Evolutionary conservation across 2,329 filamentous ascomycete species (phyloP).

Genomic region (Ophiostoma ulmi): DNA sequence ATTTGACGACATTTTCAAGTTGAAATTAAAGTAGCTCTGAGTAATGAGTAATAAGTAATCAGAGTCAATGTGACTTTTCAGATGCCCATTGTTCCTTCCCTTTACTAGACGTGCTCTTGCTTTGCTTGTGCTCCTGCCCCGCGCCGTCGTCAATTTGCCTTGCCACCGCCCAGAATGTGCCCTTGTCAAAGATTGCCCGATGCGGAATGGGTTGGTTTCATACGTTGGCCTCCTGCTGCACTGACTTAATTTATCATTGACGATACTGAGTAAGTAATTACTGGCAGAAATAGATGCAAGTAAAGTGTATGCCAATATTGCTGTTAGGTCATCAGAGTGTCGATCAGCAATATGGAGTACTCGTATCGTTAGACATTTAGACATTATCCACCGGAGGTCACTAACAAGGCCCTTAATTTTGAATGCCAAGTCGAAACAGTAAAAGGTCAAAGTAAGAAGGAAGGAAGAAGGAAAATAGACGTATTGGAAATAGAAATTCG

Average conservation of each 20-base stretch:
- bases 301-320: no score
- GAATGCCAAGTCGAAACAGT: background rate
- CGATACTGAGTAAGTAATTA: no score
- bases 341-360: background rate
- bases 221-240: conserved; percentile 2
- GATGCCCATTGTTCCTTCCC: background rate
- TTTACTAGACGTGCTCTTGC: background rate
- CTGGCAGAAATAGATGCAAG: no score
- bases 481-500: background rate
- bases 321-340: no score
- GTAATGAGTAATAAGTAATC: no score
- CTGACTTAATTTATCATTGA: background rate
- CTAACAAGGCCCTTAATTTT: conserved; percentile 7
- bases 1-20: background rate
- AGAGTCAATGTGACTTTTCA: background rate
- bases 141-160: background rate
- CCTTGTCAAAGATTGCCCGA: background rate
- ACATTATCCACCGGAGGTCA: conserved; percentile 1
- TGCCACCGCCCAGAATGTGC: background rate
- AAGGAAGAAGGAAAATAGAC: background rate
- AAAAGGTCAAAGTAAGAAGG: background rate
- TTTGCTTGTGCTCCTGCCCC: background rate
- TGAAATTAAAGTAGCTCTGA: background rate
- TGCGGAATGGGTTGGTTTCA: background rate
- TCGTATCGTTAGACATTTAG: background rate